Conservation (phyloP, 1,139 yeast genomes). For the Kodamaea ohmeri region DNA sequence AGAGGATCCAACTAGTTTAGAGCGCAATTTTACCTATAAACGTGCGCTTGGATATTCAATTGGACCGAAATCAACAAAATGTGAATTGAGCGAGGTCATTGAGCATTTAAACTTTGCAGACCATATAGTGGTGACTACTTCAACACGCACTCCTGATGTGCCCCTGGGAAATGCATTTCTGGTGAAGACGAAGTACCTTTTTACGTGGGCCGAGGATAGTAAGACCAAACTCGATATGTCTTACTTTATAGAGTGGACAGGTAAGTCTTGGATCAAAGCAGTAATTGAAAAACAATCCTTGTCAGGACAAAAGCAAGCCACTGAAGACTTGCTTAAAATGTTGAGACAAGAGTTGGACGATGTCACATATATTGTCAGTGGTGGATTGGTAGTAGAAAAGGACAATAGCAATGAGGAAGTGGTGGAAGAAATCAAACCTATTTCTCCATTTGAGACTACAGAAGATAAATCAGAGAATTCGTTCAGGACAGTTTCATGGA, state of each 20-base stretch:
- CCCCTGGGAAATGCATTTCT: constrained; percentile 57
- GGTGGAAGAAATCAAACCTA: neutral
- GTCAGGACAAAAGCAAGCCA: constrained; percentile 45
- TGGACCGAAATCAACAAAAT: constrained; percentile 58
- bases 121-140: constrained; percentile 35
- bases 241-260: constrained; percentile 52
- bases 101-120: constrained; percentile 40
- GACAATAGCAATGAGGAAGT: neutral
- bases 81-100: constrained; percentile 46
- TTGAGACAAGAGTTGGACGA: constrained; percentile 29
- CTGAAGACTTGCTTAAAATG: constrained; percentile 31
- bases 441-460: neutral
- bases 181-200: constrained; percentile 47
- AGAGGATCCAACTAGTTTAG: constrained; percentile 29
- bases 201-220: constrained; percentile 47
- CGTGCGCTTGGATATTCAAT: constrained; percentile 51
- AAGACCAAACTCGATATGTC: constrained; percentile 43
- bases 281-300: constrained; percentile 51
- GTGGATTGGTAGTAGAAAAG: constrained; percentile 17
- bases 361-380: constrained; percentile 20
- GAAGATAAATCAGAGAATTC: neutral
- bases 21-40: constrained; percentile 42
- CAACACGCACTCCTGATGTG: constrained; percentile 54
- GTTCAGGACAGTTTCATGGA: neutral
- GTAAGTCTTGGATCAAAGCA: constrained; percentile 55